Conservation (phyloP, 2,329 filamentous ascomycete species). For the Pyricularia pennisetigena region DNA sequence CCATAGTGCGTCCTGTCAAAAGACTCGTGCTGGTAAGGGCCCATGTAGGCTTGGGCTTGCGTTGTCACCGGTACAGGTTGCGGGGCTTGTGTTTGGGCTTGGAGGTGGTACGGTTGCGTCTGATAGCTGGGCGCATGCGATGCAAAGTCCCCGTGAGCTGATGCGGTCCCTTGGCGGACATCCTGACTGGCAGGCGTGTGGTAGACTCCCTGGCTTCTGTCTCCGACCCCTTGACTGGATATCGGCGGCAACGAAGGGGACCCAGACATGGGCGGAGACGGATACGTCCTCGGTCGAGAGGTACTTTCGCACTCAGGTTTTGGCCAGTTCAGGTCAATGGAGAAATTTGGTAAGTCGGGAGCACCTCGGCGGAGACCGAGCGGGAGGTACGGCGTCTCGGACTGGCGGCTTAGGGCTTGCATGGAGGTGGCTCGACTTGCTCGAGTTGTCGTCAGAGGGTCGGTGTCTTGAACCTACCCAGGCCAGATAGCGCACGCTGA, state of each 20-base stretch:
- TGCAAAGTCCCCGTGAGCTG: conserved; percentile 24
- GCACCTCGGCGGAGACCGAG: conserved; percentile 51
- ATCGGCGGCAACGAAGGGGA: conserved; percentile 53
- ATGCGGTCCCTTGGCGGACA: conserved; percentile 33
- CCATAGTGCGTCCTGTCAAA: conserved; percentile 28
- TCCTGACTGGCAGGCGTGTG: conserved; percentile 34
- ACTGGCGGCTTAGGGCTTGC: conserved; percentile 37
- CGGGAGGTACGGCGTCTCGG: conserved; percentile 32
- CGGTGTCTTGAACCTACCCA: background rate
- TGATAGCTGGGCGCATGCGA: conserved; percentile 10
- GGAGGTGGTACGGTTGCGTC: conserved; percentile 1
- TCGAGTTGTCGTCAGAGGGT: background rate
- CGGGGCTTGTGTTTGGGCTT: background rate
- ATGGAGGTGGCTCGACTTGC: conserved; percentile 31
- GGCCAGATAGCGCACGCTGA: background rate
- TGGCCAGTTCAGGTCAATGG: conserved; percentile 45
- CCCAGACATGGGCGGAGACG: conserved; percentile 66
- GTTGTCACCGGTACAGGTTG: conserved; percentile 8
- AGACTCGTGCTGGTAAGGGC: conserved; percentile 27
- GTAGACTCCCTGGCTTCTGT: conserved; percentile 41
- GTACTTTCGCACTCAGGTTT: conserved; percentile 43
- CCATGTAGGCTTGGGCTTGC: conserved; percentile 19
- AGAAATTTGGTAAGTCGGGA: conserved; percentile 42
- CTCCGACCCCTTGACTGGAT: conserved; percentile 45
- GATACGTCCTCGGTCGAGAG: conserved; percentile 51